A percentile compares a stretch with the other conserved stretches of the same genome.
Evolutionary conservation across 2,329 filamentous ascomycete genomes (phyloP).

Genomic region (Venturia pyrina): DNA sequence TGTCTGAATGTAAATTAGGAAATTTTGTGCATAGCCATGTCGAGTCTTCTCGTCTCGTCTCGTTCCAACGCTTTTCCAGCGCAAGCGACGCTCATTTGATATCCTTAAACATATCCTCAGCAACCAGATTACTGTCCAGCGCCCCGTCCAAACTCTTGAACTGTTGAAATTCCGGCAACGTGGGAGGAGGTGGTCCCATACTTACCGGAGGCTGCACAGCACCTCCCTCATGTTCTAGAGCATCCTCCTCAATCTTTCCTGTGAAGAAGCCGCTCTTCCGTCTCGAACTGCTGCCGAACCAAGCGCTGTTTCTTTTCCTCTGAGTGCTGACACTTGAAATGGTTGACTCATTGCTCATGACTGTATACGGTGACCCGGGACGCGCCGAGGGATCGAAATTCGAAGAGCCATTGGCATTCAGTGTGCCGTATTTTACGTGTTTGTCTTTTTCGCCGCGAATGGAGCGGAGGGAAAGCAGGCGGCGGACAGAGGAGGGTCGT

Average conservation of each 20-base stretch:
- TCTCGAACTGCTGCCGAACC: slow-evolving; percentile 24
- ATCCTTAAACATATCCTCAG: slow-evolving; percentile 31
- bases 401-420: neutral
- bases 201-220: slow-evolving; percentile 14
- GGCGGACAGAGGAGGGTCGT: slow-evolving; percentile 30
- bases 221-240: slow-evolving; percentile 17
- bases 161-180: slow-evolving; percentile 27
- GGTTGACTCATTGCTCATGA: slow-evolving; percentile 18
- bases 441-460: slow-evolving; percentile 6
- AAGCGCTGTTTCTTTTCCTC: slow-evolving; percentile 26
- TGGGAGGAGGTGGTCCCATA: slow-evolving; percentile 29
- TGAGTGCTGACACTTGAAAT: slow-evolving; percentile 12
- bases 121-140: slow-evolving; percentile 20
- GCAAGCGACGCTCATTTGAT: slow-evolving; percentile 21
- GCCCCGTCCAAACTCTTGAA: slow-evolving; percentile 24
- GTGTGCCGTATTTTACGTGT: slow-evolving; percentile 1
- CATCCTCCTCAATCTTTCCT: slow-evolving; percentile 21
- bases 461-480: slow-evolving; percentile 28
- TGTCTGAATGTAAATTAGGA: neutral
- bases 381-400: neutral
- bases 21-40: neutral
- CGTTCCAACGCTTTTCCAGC: neutral
- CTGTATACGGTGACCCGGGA: slow-evolving; percentile 14
- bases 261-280: slow-evolving; percentile 27
- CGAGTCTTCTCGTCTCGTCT: neutral